A percentile compares a stretch with the other conserved stretches of the same genome.
phyloP scores from a whole-genome alignment of 305 asterid genomes.

The Fraxinus ornus region DNA sequence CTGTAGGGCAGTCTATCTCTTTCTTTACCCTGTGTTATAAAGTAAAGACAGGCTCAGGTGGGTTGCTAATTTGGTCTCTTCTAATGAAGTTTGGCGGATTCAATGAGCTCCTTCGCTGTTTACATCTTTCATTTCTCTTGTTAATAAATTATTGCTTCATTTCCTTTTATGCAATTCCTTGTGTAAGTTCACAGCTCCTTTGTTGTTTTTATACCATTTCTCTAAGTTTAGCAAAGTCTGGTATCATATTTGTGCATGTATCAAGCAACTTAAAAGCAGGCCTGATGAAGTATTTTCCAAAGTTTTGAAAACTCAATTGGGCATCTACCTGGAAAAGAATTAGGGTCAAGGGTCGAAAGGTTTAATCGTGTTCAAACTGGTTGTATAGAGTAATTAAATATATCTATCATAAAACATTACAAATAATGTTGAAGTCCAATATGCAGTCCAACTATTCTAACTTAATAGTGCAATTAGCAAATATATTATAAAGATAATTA shows the following conservation, averaged over 20 bases:
- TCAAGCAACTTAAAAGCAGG: not conserved
- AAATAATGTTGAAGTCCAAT: not conserved
- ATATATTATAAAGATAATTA: not conserved
- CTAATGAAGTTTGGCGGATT: conserved; percentile 5
- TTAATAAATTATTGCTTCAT: not conserved
- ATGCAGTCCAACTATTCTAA: not conserved
- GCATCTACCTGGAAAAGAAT: not conserved
- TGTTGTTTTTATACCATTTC: not conserved
- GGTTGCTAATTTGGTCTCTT: conserved; percentile 1
- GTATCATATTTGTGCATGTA: not conserved
- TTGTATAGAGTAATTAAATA: not conserved
- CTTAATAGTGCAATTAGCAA: not conserved
- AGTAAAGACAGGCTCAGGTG: not conserved
- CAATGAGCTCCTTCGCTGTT: conserved; percentile 2
- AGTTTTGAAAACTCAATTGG: not conserved
- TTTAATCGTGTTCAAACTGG: not conserved
- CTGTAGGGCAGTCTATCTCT: conserved; percentile 12
- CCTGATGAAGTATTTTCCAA: not conserved
- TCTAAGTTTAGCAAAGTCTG: not conserved
- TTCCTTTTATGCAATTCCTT: not conserved
- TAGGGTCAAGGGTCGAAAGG: not conserved
- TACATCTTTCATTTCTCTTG: conserved; percentile 9
- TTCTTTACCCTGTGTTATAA: not conserved
- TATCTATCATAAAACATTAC: not conserved
- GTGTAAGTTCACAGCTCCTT: not conserved